Evolutionary conservation across 2,329 filamentous ascomycete species (phyloP).

Genomic region (Myriosclerotinia scirpicola): DNA sequence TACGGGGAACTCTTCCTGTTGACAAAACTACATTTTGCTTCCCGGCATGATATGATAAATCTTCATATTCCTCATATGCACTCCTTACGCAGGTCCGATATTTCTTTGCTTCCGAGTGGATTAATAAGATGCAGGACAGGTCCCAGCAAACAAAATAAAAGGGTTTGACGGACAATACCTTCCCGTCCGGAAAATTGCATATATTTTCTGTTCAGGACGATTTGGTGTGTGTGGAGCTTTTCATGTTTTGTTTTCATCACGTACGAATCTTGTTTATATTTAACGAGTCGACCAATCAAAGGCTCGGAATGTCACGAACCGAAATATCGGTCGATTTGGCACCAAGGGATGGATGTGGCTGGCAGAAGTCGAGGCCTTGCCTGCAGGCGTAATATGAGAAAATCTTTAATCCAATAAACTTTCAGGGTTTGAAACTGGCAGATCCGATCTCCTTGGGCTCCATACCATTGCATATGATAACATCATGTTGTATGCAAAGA

Average conservation of each 20-base stretch:
- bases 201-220: neutral
- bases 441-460: conserved; percentile 12
- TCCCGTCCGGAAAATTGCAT: neutral
- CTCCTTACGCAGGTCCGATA: conserved; percentile 12
- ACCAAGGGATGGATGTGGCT: conserved; percentile 19
- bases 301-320: neutral
- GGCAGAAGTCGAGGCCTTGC: conserved; percentile 14
- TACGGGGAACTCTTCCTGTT: conserved; percentile 15
- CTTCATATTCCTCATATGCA: conserved; percentile 4
- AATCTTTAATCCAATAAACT: conserved; percentile 11
- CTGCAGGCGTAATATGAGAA: conserved; percentile 17
- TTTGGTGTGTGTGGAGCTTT: neutral
- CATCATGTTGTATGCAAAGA: conserved; percentile 18
- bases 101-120: conserved; percentile 12
- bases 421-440: conserved; percentile 3
- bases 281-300: neutral
- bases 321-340: conserved; percentile 14
- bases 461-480: conserved; percentile 16
- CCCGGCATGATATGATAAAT: neutral
- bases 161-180: neutral
- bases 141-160: neutral
- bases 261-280: conserved; percentile 9
- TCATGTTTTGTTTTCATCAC: neutral
- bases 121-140: neutral
- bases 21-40: neutral